phyloP scores from a whole-genome alignment of 73 alveolate species.

The Stentor coeruleus region DNA sequence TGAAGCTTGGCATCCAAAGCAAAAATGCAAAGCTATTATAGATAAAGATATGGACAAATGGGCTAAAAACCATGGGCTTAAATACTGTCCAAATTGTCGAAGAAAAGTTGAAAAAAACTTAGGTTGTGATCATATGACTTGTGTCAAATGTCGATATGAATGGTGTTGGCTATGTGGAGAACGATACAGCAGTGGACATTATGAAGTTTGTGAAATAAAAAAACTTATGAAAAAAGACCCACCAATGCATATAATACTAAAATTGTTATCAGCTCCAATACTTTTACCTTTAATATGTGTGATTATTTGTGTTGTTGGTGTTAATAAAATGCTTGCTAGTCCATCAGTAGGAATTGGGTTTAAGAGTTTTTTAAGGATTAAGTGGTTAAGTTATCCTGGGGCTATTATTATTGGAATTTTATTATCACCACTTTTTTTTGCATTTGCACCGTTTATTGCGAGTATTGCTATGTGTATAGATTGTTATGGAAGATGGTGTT shows the following conservation, averaged over 20 bases:
- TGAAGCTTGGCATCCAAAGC: background rate
- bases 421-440: background rate
- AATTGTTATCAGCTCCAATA: background rate
- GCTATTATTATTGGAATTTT: background rate
- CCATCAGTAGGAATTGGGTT: background rate
- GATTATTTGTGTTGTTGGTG: background rate
- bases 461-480: background rate
- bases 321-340: background rate
- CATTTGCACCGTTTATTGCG: background rate
- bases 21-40: background rate
- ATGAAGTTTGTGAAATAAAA: background rate
- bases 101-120: too few species aligned
- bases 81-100: background rate
- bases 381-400: background rate
- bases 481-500: background rate
- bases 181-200: background rate
- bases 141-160: background rate
- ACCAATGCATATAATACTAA: background rate
- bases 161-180: background rate
- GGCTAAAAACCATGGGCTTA: background rate
- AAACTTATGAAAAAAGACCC: background rate
- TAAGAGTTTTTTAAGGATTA: background rate
- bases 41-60: too few species aligned
- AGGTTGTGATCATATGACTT: background rate
- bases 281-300: background rate